These are phyloP conservation scores for Histomonas meleagridis DNA, from an alignment of 208 protist species.

Conservation along the genomic window DNA sequence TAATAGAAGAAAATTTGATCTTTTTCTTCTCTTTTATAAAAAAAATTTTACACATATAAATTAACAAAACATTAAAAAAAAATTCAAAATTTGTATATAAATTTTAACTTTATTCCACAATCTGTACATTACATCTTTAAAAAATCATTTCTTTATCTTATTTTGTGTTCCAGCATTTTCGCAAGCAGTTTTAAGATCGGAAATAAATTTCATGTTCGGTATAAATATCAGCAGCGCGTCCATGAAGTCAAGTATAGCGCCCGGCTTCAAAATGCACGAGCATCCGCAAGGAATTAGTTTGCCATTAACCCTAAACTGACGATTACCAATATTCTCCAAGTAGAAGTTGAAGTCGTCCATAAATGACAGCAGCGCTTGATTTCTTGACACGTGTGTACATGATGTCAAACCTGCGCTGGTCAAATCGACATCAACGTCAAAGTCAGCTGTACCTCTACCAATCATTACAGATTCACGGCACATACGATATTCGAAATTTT, in stretches of 20 bases:
- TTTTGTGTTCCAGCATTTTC: too few species aligned
- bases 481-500: background rate
- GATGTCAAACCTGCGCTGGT: too few species aligned
- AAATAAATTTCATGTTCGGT: background rate
- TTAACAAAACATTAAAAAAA: too few species aligned
- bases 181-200: background rate
- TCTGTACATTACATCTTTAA: too few species aligned
- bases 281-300: background rate
- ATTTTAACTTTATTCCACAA: too few species aligned
- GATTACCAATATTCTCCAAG: background rate
- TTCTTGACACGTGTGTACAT: background rate
- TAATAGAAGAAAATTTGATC: too few species aligned
- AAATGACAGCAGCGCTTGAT: constrained; percentile 34
- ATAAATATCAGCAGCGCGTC: background rate
- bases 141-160: too few species aligned
- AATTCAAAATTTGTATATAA: too few species aligned
- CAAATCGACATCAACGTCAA: background rate
- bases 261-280: background rate
- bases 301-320: background rate
- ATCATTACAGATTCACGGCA: background rate
- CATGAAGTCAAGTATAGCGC: background rate
- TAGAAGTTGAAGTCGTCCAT: constrained; percentile 11
- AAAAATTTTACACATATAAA: too few species aligned
- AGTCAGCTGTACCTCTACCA: background rate
- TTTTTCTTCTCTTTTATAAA: too few species aligned